Evolutionary conservation across 2,329 filamentous ascomycete species (phyloP).

Genomic region (Neonectria ditissima): DNA sequence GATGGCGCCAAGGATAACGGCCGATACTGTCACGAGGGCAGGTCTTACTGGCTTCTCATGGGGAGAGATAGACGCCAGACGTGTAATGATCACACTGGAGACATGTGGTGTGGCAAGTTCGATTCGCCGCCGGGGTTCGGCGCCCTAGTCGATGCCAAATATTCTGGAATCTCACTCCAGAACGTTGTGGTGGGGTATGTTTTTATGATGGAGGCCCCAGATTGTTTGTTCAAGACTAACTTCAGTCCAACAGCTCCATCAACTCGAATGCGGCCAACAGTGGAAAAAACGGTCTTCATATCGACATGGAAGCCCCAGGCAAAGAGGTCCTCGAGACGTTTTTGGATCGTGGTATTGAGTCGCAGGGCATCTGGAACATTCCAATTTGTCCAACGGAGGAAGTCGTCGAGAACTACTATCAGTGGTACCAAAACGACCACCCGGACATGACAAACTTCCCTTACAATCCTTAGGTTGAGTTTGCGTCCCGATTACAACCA

Average conservation of each 20-base stretch:
- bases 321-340: conserved; percentile 21
- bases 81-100: conserved; percentile 17
- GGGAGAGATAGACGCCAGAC: conserved; percentile 3
- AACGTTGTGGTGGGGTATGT: conserved; percentile 24
- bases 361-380: conserved; percentile 27
- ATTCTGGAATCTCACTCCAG: conserved; percentile 22
- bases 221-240: not conserved
- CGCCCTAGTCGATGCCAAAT: conserved; percentile 18
- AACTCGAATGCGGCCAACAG: conserved; percentile 27
- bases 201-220: fast-evolving
- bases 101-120: conserved; percentile 21
- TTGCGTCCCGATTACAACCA: too few relatives aligned
- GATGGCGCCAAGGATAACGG: conserved; percentile 7
- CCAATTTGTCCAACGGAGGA: conserved; percentile 31
- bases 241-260: conserved; percentile 13
- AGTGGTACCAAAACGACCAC: conserved; percentile 8
- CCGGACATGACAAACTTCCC: conserved; percentile 30
- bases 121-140: conserved; percentile 20
- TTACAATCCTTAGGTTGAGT: conserved; percentile 19
- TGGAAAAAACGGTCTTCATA: conserved; percentile 27
- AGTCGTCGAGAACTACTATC: conserved; percentile 26
- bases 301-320: conserved; percentile 21
- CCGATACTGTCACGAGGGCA: conserved; percentile 23
- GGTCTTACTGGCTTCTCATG: conserved; percentile 25
- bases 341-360: conserved; percentile 25